These are phyloP conservation scores for Emericellopsis terricola DNA, from an alignment of 495 filamentous ascomycete genomes.

Conservation along the genomic window DNA sequence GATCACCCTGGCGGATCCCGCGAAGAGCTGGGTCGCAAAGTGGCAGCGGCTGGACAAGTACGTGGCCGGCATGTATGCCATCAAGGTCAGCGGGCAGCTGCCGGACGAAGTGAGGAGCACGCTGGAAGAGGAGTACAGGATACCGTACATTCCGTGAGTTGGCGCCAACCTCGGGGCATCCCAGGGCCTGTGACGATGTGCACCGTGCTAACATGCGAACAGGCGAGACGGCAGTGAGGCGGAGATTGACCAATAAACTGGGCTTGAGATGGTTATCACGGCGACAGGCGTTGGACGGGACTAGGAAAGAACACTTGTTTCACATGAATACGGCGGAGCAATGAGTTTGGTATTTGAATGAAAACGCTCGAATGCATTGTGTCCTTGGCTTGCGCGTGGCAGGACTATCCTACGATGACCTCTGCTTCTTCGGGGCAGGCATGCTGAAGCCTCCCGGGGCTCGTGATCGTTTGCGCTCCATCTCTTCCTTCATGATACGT, in stretches of 20 bases:
- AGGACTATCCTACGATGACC: too few species aligned
- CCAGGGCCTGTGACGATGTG: too few species aligned
- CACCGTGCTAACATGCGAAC: background rate
- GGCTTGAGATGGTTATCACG: too few species aligned
- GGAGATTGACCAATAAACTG: background rate
- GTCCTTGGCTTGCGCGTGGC: too few species aligned
- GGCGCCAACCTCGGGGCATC: constrained; percentile 26
- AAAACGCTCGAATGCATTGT: too few species aligned
- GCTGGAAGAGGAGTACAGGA: constrained; percentile 48
- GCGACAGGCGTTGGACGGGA: too few species aligned
- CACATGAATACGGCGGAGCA: too few species aligned
- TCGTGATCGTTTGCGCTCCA: constrained; percentile 48
- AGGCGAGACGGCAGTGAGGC: constrained; percentile 2
- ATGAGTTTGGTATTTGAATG: too few species aligned
- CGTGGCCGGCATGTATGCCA: constrained; percentile 75
- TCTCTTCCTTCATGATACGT: constrained; percentile 75
- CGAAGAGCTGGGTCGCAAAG: constrained; percentile 73
- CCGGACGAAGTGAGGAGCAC: constrained; percentile 44
- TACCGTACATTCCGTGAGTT: constrained; percentile 51
- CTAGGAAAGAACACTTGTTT: too few species aligned
- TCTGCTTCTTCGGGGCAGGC: constrained; percentile 20
- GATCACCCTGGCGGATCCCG: constrained; percentile 61
- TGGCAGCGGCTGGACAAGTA: constrained; percentile 87
- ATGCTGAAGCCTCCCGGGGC: constrained; percentile 18
- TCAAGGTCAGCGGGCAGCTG: constrained; percentile 65